phyloP scores from a whole-genome alignment of 2,329 filamentous ascomycete species.

The Ophiostoma sp. region DNA sequence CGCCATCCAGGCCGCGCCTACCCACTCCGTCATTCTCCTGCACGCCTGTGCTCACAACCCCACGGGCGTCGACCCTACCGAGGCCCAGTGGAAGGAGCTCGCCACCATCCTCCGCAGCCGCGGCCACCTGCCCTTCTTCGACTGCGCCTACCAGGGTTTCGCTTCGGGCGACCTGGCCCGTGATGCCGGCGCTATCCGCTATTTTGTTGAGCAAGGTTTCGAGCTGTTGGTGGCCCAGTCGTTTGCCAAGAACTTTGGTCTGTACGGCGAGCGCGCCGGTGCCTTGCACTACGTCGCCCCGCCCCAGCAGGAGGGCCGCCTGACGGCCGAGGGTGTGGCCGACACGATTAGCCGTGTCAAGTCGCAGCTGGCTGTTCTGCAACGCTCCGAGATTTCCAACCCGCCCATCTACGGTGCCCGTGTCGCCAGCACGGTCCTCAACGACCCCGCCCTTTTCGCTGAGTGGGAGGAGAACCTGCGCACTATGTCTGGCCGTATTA shows the following conservation, averaged over 20 bases:
- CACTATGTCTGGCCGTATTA: constrained; percentile 95
- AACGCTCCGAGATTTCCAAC: constrained; percentile 97
- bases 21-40: constrained; percentile 82
- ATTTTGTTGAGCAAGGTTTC: constrained; percentile 91
- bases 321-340: constrained; percentile 56
- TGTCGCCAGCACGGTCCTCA: constrained; percentile 81
- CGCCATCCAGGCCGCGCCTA: constrained; percentile 68
- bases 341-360: constrained; percentile 64
- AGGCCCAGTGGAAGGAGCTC: constrained; percentile 92
- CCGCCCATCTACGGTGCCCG: constrained; percentile 91
- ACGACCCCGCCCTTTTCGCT: constrained; percentile 75
- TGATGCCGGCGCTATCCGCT: constrained; percentile 88
- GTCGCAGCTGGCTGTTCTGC: constrained; percentile 88
- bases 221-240: constrained; percentile 86
- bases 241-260: constrained; percentile 97
- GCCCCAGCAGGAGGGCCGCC: constrained; percentile 47
- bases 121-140: constrained; percentile 96
- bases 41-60: constrained; percentile 98
- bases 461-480: constrained; percentile 92
- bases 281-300: constrained; percentile 92
- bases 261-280: constrained; percentile 94
- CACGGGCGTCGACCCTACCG: constrained; percentile 91
- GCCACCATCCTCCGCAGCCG: constrained; percentile 73
- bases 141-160: constrained; percentile 96
- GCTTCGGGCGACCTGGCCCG: constrained; percentile 83